Conservation (phyloP, 305 asterid species). For the Ajuga reptans region DNA sequence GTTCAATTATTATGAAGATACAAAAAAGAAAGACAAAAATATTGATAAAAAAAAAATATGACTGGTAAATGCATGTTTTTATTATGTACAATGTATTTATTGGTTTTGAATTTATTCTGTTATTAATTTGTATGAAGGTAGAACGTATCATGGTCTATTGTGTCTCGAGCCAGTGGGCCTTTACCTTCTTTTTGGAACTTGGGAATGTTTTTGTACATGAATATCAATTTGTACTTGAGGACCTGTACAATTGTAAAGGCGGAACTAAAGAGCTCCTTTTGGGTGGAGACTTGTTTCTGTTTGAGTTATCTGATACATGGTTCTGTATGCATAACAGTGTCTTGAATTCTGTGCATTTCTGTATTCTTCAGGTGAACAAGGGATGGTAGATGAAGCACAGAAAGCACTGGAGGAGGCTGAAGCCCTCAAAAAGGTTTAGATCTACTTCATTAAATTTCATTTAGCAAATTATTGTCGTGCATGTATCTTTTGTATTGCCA, state of each 20-base stretch:
- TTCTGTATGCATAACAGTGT: neutral
- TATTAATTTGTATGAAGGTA: neutral
- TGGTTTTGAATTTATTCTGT: neutral
- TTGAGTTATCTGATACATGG: neutral
- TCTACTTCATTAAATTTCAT: conserved; percentile 9
- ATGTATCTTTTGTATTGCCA: neutral
- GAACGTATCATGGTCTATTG: conserved; percentile 3
- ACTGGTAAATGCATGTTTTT: neutral
- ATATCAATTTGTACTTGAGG: neutral
- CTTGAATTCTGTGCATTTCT: conserved; percentile 13
- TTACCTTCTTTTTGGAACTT: neutral
- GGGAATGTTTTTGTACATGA: neutral
- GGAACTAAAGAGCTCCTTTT: neutral
- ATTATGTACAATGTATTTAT: neutral
- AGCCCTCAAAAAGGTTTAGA: conserved; percentile 74
- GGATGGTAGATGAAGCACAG: conserved; percentile 85
- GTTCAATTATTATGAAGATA: neutral
- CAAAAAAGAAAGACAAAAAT: neutral
- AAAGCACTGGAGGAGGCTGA: conserved; percentile 88
- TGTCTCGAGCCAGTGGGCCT: neutral
- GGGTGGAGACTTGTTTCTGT: neutral
- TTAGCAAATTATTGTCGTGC: neutral
- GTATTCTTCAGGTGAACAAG: conserved; percentile 65
- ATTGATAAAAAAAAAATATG: neutral
- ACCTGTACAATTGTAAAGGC: neutral